Evolutionary conservation across 305 asterid genomes (phyloP).

Genomic region (Euphrasia arctica): DNA sequence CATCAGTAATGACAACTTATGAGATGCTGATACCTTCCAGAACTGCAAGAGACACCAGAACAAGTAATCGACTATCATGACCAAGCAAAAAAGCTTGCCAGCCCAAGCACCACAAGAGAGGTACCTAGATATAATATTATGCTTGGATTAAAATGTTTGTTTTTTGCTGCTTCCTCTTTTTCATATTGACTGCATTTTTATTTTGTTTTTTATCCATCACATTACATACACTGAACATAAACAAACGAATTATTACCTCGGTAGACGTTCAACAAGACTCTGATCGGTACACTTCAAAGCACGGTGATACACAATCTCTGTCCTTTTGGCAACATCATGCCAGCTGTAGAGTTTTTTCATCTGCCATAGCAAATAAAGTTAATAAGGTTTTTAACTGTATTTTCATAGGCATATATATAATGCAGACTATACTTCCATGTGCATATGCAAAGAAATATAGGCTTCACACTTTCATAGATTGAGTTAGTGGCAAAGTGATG

Average conservation of each 20-base stretch:
- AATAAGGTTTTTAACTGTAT: constrained; percentile 1
- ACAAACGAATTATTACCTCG: constrained; percentile 48
- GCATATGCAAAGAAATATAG: too few species aligned
- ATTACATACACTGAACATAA: background rate
- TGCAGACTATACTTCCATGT: constrained; percentile 9
- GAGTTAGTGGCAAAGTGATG: too few species aligned
- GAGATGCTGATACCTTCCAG: constrained; percentile 60
- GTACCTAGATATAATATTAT: constrained; percentile 47
- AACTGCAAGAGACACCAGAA: constrained; percentile 72
- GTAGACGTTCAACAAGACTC: constrained; percentile 64
- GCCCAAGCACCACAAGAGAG: constrained; percentile 96
- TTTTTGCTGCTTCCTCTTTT: too few species aligned
- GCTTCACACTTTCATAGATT: too few species aligned
- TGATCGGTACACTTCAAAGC: constrained; percentile 79
- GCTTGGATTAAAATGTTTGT: too few species aligned
- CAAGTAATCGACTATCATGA: constrained; percentile 74
- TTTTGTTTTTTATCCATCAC: too few species aligned
- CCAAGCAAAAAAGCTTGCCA: constrained; percentile 89
- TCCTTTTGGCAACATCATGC: constrained; percentile 95
- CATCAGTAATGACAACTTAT: background rate
- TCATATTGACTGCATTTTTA: too few species aligned
- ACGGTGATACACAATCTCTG: constrained; percentile 82
- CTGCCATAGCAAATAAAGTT: constrained; percentile 38
- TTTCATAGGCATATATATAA: constrained; percentile 3
- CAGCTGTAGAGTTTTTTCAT: constrained; percentile 90